Base-by-base conservation (phyloP, 2,329 filamentous ascomycete genomes). In the Sporothrix mexicana region DNA sequence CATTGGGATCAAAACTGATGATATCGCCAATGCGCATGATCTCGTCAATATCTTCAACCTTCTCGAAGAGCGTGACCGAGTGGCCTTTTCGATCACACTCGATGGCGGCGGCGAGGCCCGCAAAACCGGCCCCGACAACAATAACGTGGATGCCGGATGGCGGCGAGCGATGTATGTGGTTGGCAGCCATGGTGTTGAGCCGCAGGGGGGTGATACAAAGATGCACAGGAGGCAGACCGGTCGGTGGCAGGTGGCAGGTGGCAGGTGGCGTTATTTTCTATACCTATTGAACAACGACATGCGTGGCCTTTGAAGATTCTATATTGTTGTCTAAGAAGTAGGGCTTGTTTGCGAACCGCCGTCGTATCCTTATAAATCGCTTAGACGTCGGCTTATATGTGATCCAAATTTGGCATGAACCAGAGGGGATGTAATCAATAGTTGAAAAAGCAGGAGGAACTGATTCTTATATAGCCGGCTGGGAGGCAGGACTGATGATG, bases 1-100 rank as follows among this genome's bases (percentile, higher is more conserved):
- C 85, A 76, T 90, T 89, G 8, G 86, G 84, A 4, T 85, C 87
- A 77, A 88, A 88, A 41, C 83, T 85, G 74, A 86, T 85, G 72
- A 86, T 84, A 75, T 85, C 84, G 8, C 84, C 84, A 2, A 85
- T 79, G 9, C 81, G 78, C 75, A 83, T 83, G 70, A 84, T 80
- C 75, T 81, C 81, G 0, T 81, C 79, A 73, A 85, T 73, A 67
- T 75, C 72, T 25, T 49, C 41, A 23, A 70, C 82, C 45, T 84
- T 85, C 74, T 87, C 85, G 30, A 85, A 79, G 23, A 84, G 79
- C 53, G 77, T 80, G 75, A 78, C 85, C 2, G 80, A 79, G 77
- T 88, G 87, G 7, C 88, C 88, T 76, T 89, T 87, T 59, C 85
- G 84, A 64, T 85, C 82, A 77, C 87, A 88, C 77, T 90, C 87